These are phyloP conservation scores for Brachypodium distachyon DNA, from an alignment of 202 grass and related monocot genomes.

Conservation along the genomic window DNA sequence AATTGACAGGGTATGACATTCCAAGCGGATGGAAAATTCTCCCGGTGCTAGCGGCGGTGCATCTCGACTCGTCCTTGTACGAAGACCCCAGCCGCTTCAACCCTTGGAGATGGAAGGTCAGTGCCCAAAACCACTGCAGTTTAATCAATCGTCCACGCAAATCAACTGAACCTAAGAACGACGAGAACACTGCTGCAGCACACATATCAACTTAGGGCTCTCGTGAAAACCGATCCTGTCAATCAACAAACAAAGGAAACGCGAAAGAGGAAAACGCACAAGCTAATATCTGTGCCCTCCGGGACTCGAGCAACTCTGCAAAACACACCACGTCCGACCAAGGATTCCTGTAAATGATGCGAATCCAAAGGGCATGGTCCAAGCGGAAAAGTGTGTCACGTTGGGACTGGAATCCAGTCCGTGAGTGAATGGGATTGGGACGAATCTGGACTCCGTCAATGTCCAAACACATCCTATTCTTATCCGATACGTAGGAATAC, in stretches of 20 bases:
- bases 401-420: conserved; percentile 24
- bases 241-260: too few species aligned
- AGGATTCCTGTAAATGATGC: not conserved
- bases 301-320: too few species aligned
- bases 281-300: conserved; percentile 3
- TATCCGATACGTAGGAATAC: not conserved
- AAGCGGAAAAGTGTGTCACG: not conserved
- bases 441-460: not conserved
- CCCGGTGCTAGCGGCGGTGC: conserved; percentile 70
- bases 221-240: not conserved
- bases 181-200: not conserved
- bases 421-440: not conserved
- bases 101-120: conserved; percentile 97
- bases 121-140: not conserved
- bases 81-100: conserved; percentile 79
- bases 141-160: not conserved
- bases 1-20: conserved; percentile 73
- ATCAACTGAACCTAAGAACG: not conserved
- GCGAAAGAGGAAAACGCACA: not conserved
- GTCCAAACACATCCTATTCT: not conserved
- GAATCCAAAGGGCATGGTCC: conserved; percentile 9
- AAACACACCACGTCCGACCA: too few species aligned
- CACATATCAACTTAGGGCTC: not conserved
- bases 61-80: conserved; percentile 66
- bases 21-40: conserved; percentile 96